Conservation (phyloP, 2,329 filamentous ascomycete genomes). For the Ilyonectria sp. region DNA sequence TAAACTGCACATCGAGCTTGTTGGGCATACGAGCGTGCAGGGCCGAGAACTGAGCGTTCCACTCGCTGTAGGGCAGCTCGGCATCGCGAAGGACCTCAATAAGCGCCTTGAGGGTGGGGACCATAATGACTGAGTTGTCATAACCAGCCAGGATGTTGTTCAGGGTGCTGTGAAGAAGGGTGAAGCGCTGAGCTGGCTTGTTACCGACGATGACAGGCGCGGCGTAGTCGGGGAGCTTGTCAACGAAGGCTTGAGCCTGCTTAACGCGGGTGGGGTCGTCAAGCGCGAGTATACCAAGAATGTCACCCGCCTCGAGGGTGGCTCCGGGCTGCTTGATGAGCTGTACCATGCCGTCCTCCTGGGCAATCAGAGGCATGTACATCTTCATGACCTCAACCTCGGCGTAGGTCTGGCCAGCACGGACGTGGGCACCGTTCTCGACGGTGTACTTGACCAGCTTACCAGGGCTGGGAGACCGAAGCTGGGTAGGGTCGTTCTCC, state of each 20-base stretch:
- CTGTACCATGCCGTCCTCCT: conserved; percentile 96
- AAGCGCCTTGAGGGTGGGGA: conserved; percentile 85
- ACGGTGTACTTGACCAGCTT: conserved; percentile 99
- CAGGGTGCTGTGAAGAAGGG: conserved; percentile 82
- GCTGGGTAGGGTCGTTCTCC: conserved; percentile 98
- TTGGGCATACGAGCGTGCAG: conserved; percentile 98
- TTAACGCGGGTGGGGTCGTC: conserved; percentile 98
- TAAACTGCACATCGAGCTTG: conserved; percentile 87
- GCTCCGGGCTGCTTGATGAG: conserved; percentile 99
- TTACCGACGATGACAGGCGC: conserved; percentile 88
- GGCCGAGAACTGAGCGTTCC: conserved; percentile 95
- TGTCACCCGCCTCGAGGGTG: conserved; percentile 97
- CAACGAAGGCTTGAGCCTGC: conserved; percentile 94
- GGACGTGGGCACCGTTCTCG: conserved; percentile 94
- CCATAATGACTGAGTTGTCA: conserved; percentile 98
- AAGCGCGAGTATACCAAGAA: conserved; percentile 95
- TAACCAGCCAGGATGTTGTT: conserved; percentile 92
- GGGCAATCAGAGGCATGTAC: conserved; percentile 98
- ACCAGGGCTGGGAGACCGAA: conserved; percentile 93
- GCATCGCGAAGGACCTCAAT: conserved; percentile 91
- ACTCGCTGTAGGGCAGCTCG: conserved; percentile 95
- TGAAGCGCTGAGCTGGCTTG: conserved; percentile 93
- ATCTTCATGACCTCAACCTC: conserved; percentile 99
- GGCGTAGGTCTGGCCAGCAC: conserved; percentile 92
- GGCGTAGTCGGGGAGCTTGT: conserved; percentile 89